phyloP scores from a whole-genome alignment of 441 rosid species.

The Eutrema salsugineum region DNA sequence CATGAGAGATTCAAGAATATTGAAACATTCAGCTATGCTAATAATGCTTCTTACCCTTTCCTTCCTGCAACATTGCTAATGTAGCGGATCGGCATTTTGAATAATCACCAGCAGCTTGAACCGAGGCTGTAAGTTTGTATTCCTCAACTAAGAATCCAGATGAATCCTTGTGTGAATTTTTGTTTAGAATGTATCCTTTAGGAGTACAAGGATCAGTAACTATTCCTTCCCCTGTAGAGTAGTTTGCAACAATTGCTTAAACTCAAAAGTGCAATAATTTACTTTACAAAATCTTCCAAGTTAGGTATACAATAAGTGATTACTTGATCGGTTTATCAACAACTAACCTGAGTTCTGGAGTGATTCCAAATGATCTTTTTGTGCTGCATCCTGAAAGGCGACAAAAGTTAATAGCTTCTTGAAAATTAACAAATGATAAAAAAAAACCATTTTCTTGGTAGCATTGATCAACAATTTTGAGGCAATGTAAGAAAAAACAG shows the following conservation, averaged over 20 bases:
- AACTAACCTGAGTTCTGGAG: slow-evolving; percentile 44
- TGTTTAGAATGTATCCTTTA: slow-evolving; percentile 46
- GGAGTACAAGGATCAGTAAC: slow-evolving; percentile 74
- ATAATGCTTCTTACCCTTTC: slow-evolving; percentile 46
- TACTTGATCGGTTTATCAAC: not conserved
- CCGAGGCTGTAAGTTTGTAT: slow-evolving; percentile 22
- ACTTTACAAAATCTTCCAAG: not conserved
- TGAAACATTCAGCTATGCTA: not conserved
- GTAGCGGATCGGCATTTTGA: slow-evolving; percentile 79
- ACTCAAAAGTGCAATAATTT: not conserved
- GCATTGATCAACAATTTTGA: not conserved
- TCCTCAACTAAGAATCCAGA: not conserved
- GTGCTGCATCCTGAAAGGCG: slow-evolving; percentile 66
- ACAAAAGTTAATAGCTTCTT: slow-evolving; percentile 21
- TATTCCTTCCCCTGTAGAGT: slow-evolving; percentile 30
- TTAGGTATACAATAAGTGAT: not conserved
- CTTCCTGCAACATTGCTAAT: slow-evolving; percentile 50
- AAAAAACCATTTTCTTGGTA: not conserved
- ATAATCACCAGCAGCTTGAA: slow-evolving; percentile 67
- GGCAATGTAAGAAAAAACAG: not conserved
- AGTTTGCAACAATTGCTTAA: not conserved
- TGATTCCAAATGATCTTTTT: slow-evolving; percentile 55
- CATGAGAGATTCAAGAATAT: not conserved
- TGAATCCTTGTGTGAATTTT: slow-evolving; percentile 26
- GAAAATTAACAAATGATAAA: not conserved